Percentiles rank a stretch among this genome's conserved stretches.
These are phyloP conservation scores for Nepenthes alata DNA, from an alignment of 179 eudicot genomes.

Conservation along the genomic window DNA sequence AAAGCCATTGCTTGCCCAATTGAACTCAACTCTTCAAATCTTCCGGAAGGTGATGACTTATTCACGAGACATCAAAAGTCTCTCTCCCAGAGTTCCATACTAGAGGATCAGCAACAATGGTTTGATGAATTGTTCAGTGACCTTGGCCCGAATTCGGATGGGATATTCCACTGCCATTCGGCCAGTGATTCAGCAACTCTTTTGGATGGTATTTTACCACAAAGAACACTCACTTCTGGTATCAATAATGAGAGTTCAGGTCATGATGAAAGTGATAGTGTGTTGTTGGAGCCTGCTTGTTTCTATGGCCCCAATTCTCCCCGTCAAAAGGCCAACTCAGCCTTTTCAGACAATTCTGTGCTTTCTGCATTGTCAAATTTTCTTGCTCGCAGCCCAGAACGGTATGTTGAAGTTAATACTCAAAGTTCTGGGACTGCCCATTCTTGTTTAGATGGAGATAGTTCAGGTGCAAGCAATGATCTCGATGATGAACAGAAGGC, in stretches of 20 bases:
- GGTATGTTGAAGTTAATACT: conserved; percentile 16
- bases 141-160: conserved; percentile 19
- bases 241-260: conserved; percentile 10
- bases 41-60: conserved; percentile 4
- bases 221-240: conserved; percentile 10
- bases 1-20: conserved; percentile 11
- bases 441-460: conserved; percentile 15
- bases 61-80: conserved; percentile 24
- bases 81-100: conserved; percentile 26
- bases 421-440: conserved; percentile 15
- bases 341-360: conserved; percentile 25
- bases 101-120: conserved; percentile 45
- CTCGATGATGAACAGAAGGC: conserved; percentile 19
- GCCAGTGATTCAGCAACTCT: conserved; percentile 38
- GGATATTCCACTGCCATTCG: conserved; percentile 21
- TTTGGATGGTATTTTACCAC: conserved; percentile 21
- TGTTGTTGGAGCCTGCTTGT: conserved; percentile 21
- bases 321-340: conserved; percentile 25
- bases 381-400: conserved; percentile 19
- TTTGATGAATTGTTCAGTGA: conserved; percentile 38
- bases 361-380: conserved; percentile 40
- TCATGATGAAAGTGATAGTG: conserved; percentile 20
- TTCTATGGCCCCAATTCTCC: conserved; percentile 65
- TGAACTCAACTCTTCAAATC: conserved; percentile 10
- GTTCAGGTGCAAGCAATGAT: conserved; percentile 20